Evolutionary conservation across 768 basidiomycete genomes (phyloP).

Genomic region (Trametes sanguinea): DNA sequence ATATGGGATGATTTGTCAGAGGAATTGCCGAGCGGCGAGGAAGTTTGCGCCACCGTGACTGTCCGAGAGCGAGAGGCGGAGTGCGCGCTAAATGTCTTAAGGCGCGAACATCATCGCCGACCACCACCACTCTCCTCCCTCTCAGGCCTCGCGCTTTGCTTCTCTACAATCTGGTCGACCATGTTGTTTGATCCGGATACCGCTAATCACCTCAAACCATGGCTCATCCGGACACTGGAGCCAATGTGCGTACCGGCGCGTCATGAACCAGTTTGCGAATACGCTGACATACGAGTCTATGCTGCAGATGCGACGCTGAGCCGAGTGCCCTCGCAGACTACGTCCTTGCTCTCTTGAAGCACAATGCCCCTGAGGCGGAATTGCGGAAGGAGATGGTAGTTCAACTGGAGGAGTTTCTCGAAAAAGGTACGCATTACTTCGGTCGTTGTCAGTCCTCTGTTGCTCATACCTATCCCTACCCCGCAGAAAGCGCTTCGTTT

Average conservation of each 20-base stretch:
- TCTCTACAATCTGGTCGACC: constrained; percentile 5
- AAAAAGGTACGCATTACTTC: constrained; percentile 62
- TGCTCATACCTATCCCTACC: constrained; percentile 18
- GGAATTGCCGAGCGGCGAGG: constrained; percentile 6
- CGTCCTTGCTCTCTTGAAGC: constrained; percentile 89
- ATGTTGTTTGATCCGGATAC: constrained; percentile 75
- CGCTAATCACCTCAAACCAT: constrained; percentile 72
- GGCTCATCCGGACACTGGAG: constrained; percentile 87
- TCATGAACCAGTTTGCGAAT: neutral
- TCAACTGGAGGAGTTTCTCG: constrained; percentile 91
- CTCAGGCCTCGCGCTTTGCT: constrained; percentile 6
- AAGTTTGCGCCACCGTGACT: constrained; percentile 26
- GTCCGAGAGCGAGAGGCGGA: neutral
- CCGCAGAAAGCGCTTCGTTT: constrained; percentile 67
- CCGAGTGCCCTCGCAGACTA: constrained; percentile 93
- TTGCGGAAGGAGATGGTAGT: constrained; percentile 75
- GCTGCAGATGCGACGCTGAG: constrained; percentile 89
- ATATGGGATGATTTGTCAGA: constrained; percentile 18
- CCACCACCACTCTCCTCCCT: constrained; percentile 14
- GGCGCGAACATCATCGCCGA: constrained; percentile 15
- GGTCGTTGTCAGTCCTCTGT: constrained; percentile 16
- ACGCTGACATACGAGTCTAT: constrained; percentile 18
- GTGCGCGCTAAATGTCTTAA: neutral
- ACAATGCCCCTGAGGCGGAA: constrained; percentile 80
- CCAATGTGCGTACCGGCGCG: constrained; percentile 67